Conservation (phyloP, 1,139 yeast species). For the Geotrichum histeridarum region DNA sequence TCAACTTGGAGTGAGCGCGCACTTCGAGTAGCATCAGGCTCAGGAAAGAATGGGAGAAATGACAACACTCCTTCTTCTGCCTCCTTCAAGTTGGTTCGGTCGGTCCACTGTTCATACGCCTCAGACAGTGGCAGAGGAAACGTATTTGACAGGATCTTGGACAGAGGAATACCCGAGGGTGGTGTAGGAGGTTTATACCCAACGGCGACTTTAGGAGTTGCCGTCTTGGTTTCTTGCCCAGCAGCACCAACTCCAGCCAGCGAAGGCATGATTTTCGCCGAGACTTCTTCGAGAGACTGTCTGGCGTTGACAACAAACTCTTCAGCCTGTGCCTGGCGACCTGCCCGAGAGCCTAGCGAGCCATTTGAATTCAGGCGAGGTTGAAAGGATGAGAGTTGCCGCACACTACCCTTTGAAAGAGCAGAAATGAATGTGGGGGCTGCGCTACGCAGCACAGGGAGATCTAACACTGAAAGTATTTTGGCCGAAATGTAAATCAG, state of each 20-base stretch:
- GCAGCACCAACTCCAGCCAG: neutral
- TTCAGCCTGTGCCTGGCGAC: neutral
- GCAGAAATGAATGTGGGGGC: neutral
- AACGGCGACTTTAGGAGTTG: too few species aligned
- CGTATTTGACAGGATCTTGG: conserved; percentile 29
- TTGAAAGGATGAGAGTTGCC: neutral
- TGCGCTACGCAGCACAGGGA: neutral
- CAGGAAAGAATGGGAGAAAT: conserved; percentile 57
- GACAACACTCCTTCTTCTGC: conserved; percentile 44
- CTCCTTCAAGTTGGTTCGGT: conserved; percentile 35
- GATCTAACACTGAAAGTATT: neutral
- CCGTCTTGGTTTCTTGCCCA: neutral
- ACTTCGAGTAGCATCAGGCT: conserved; percentile 43
- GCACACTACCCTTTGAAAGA: neutral
- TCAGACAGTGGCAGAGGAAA: conserved; percentile 37
- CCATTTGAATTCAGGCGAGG: neutral
- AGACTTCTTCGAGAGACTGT: neutral
- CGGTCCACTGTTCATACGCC: conserved; percentile 45
- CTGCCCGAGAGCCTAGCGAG: neutral
- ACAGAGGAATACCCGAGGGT: conserved; percentile 34
- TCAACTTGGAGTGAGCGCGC: conserved; percentile 50
- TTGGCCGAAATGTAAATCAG: too few species aligned
- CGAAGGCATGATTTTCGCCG: neutral
- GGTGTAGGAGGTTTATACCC: conserved; percentile 31
- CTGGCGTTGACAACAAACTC: neutral